These are phyloP conservation scores for Trifolium fragiferum DNA, from an alignment of 306 rosid genomes.

Conservation along the genomic window DNA sequence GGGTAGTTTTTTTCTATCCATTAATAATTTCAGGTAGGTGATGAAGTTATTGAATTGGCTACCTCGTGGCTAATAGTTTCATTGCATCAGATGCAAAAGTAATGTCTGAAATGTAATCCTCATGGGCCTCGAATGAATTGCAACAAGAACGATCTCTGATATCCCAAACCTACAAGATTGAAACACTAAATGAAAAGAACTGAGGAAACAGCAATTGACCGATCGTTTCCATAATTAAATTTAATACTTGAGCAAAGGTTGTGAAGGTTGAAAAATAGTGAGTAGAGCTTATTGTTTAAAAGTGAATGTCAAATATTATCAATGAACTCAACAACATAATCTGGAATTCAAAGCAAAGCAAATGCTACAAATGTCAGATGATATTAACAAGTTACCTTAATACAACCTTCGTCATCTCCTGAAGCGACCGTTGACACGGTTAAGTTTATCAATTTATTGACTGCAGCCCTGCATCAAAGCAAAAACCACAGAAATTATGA, in stretches of 20 bases:
- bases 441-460: slow-evolving; percentile 79
- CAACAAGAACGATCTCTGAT: slow-evolving; percentile 82
- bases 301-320: slow-evolving; percentile 7
- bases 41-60: slow-evolving; percentile 22
- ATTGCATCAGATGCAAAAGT: slow-evolving; percentile 76
- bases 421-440: slow-evolving; percentile 77
- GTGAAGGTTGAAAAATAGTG: background rate
- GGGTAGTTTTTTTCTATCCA: slow-evolving; percentile 1
- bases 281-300: slow-evolving; percentile 15
- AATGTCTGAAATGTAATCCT: slow-evolving; percentile 84
- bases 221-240: slow-evolving; percentile 13
- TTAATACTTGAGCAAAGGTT: slow-evolving; percentile 14
- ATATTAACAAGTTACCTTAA: slow-evolving; percentile 62
- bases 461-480: slow-evolving; percentile 61
- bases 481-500: slow-evolving; percentile 19
- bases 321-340: slow-evolving; percentile 11
- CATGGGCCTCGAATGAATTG: slow-evolving; percentile 72
- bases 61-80: slow-evolving; percentile 89
- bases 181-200: slow-evolving; percentile 28
- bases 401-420: slow-evolving; percentile 85
- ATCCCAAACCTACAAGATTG: slow-evolving; percentile 76
- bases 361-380: slow-evolving; percentile 33
- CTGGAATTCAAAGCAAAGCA: slow-evolving; percentile 14
- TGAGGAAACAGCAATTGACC: slow-evolving; percentile 1
- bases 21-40: slow-evolving; percentile 12